A percentile compares a stretch with the other conserved stretches of the same genome.
Evolutionary conservation across 2,329 filamentous ascomycete genomes (phyloP).

Genomic region (Stagonosporopsis chrysanthemi): DNA sequence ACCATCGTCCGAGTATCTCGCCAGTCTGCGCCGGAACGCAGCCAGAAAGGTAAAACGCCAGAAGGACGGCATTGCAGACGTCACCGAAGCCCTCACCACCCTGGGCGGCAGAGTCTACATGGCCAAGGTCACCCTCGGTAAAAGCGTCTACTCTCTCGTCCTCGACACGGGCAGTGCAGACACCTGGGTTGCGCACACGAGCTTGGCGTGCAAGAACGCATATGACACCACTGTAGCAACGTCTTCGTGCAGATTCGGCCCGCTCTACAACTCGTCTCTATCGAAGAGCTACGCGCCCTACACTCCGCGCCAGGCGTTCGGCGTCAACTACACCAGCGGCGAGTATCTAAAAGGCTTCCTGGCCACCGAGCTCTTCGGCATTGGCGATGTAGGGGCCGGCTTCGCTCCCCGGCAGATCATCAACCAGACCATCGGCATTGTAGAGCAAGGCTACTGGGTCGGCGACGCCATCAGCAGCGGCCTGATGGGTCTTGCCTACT

Average conservation of each 20-base stretch:
- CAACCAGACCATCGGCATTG: conserved; percentile 38
- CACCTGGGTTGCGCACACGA: conserved; percentile 33
- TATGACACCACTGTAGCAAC: conserved; percentile 2
- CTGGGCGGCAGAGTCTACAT: conserved; percentile 42
- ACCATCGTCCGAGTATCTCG: conserved; percentile 12
- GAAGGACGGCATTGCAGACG: conserved; percentile 5
- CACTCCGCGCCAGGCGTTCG: conserved; percentile 20
- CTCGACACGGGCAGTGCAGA: conserved; percentile 40
- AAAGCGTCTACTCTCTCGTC: conserved; percentile 29
- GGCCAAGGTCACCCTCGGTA: conserved; percentile 33
- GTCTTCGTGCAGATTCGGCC: conserved; percentile 28
- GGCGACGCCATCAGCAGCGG: conserved; percentile 40
- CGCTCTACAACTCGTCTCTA: conserved; percentile 22
- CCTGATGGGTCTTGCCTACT: conserved; percentile 40
- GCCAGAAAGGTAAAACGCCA: conserved; percentile 15
- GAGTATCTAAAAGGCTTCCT: conserved; percentile 35
- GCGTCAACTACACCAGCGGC: conserved; percentile 33
- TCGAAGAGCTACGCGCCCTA: conserved; percentile 4
- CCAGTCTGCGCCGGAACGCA: conserved; percentile 11
- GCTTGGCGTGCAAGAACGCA: conserved; percentile 27
- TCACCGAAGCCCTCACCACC: conserved; percentile 32
- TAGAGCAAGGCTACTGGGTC: conserved; percentile 37
- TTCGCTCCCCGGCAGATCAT: conserved; percentile 21
- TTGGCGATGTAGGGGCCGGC: conserved; percentile 23
- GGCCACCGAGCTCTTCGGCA: conserved; percentile 30